Evolutionary conservation across 768 basidiomycete genomes (phyloP).

Genomic region (Mycena amicta): DNA sequence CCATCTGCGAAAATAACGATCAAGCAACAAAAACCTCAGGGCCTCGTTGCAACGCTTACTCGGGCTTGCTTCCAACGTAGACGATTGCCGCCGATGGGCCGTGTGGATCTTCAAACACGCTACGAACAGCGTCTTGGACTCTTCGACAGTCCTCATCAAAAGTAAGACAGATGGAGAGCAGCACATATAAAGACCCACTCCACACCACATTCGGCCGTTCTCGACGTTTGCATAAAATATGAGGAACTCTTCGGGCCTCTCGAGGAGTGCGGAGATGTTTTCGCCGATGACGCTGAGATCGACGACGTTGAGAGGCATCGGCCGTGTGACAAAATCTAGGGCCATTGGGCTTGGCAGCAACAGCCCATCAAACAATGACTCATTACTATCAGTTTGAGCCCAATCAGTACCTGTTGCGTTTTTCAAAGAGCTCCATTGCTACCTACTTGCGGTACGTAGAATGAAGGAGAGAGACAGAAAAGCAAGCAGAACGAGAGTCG

Average conservation of each 20-base stretch:
- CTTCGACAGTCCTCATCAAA: slow-evolving; percentile 60
- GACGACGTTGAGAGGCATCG: slow-evolving; percentile 56
- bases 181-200: slow-evolving; percentile 42
- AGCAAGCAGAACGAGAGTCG: slow-evolving; percentile 26
- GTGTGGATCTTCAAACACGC: slow-evolving; percentile 47
- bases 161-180: slow-evolving; percentile 1
- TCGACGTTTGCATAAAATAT: slow-evolving; percentile 75
- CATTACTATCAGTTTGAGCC: not conserved
- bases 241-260: slow-evolving; percentile 53
- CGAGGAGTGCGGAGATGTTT: slow-evolving; percentile 34
- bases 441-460: slow-evolving; percentile 4
- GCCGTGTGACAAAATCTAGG: too few species aligned
- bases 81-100: slow-evolving; percentile 61
- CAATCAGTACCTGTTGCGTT: slow-evolving; percentile 16
- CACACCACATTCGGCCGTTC: slow-evolving; percentile 69
- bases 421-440: slow-evolving; percentile 25
- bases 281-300: slow-evolving; percentile 34
- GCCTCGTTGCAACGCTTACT: slow-evolving; percentile 46
- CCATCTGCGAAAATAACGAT: slow-evolving; percentile 60
- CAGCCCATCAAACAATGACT: too few species aligned
- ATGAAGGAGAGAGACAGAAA: slow-evolving; percentile 2
- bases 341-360: too few species aligned
- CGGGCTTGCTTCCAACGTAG: slow-evolving; percentile 65
- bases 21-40: not conserved
- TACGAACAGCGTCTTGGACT: slow-evolving; percentile 57